Percentiles rank a stretch among this genome's conserved stretches.
phyloP scores from a whole-genome alignment of 805 yeast genomes.

The Starmerella vitae region DNA sequence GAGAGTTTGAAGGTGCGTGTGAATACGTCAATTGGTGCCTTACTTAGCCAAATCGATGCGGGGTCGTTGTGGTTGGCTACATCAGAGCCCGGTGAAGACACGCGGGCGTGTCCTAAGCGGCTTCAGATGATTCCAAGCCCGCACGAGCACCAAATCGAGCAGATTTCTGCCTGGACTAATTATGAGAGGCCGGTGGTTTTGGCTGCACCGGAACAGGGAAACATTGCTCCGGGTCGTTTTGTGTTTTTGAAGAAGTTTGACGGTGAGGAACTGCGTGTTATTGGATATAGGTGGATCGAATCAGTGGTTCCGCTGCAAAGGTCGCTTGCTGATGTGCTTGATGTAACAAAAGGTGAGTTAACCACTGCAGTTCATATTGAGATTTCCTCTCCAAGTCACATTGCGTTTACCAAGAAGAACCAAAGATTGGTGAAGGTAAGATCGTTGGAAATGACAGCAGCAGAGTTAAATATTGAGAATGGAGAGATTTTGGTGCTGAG shows the following conservation, averaged over 20 bases:
- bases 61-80: conserved; percentile 16
- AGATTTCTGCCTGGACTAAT: conserved; percentile 12
- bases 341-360: not conserved
- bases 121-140: conserved; percentile 7
- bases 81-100: conserved; percentile 1
- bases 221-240: conserved; percentile 2
- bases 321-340: not conserved
- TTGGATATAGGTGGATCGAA: conserved; percentile 43
- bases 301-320: conserved; percentile 9
- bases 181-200: conserved; percentile 13
- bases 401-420: not conserved
- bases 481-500: conserved; percentile 2
- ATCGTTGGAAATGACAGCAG: not conserved
- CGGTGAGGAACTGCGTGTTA: conserved; percentile 46
- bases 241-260: conserved; percentile 33
- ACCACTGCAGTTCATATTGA: not conserved
- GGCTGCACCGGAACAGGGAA: conserved; percentile 10
- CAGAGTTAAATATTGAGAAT: conserved; percentile 16
- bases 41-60: conserved; percentile 6
- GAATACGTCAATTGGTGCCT: conserved; percentile 7
- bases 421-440: not conserved
- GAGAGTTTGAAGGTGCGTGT: conserved; percentile 10
- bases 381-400: not conserved
- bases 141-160: conserved; percentile 6
- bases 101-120: conserved; percentile 10